phyloP scores from a whole-genome alignment of 2,329 filamentous ascomycete genomes.

The Neonectria punicea region DNA sequence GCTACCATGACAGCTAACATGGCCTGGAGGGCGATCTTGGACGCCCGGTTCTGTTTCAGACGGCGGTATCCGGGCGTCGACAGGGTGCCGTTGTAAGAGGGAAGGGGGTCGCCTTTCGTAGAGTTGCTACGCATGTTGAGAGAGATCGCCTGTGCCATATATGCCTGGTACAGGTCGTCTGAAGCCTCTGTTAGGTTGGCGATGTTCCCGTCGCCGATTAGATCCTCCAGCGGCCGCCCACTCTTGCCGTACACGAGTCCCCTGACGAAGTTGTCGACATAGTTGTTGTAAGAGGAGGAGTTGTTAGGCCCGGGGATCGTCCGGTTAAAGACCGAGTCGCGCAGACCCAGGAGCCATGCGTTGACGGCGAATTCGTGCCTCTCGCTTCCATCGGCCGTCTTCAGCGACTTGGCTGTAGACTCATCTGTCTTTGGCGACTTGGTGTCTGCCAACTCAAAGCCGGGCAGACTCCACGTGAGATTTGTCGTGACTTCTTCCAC shows the following conservation, averaged over 20 bases:
- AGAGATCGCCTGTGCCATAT: constrained; percentile 44
- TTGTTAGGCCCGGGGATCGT: constrained; percentile 27
- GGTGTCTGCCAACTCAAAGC: constrained; percentile 28
- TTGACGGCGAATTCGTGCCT: constrained; percentile 34
- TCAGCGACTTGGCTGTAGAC: constrained; percentile 23
- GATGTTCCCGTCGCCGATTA: constrained; percentile 29
- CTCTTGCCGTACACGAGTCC: constrained; percentile 30
- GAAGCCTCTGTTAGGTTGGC: constrained; percentile 27
- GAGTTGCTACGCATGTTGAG: constrained; percentile 37
- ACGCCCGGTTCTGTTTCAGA: constrained; percentile 39
- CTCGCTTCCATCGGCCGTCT: constrained; percentile 23
- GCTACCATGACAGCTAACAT: constrained; percentile 44
- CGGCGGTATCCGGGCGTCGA: constrained; percentile 18
- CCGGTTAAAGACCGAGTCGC: constrained; percentile 32
- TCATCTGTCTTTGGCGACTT: constrained; percentile 23
- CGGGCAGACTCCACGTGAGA: constrained; percentile 33
- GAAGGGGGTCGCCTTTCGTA: constrained; percentile 13
- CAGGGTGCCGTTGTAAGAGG: constrained; percentile 26
- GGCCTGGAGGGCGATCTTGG: constrained; percentile 45
- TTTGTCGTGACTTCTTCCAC: constrained; percentile 36
- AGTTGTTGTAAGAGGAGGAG: constrained; percentile 18
- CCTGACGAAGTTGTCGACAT: constrained; percentile 35
- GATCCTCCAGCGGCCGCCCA: constrained; percentile 22
- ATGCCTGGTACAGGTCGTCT: constrained; percentile 36
- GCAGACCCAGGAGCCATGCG: constrained; percentile 31